These are phyloP conservation scores for Tympanopsis confertula DNA, from an alignment of 2,329 filamentous ascomycete genomes.

Conservation along the genomic window DNA sequence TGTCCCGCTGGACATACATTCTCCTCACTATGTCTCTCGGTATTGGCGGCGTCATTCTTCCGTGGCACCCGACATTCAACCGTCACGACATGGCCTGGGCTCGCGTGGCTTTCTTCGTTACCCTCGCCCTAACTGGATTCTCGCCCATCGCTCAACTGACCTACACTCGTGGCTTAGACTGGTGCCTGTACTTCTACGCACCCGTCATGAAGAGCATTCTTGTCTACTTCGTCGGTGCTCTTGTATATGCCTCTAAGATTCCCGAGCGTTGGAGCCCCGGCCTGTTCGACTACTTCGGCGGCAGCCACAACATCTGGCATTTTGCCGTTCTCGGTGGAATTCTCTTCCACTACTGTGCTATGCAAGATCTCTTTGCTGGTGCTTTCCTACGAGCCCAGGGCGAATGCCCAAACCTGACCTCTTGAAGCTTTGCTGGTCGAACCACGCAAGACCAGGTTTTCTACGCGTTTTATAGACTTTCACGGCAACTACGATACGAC, in stretches of 20 bases:
- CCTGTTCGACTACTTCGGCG: slow-evolving; percentile 54
- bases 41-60: slow-evolving; percentile 50
- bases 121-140: slow-evolving; percentile 51
- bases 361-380: slow-evolving; percentile 55
- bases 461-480: too few relatives aligned
- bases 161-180: slow-evolving; percentile 41
- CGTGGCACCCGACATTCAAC: slow-evolving; percentile 62
- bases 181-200: slow-evolving; percentile 54
- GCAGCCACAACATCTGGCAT: slow-evolving; percentile 63
- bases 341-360: slow-evolving; percentile 57
- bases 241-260: slow-evolving; percentile 50
- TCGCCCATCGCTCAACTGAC: slow-evolving; percentile 51
- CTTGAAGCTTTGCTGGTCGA: too few relatives aligned
- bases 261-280: slow-evolving; percentile 57
- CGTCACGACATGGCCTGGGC: slow-evolving; percentile 54
- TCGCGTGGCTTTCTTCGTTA: slow-evolving; percentile 54
- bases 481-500: too few relatives aligned
- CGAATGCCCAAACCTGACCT: background rate
- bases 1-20: slow-evolving; percentile 51
- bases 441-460: too few relatives aligned
- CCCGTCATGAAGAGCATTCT: slow-evolving; percentile 41
- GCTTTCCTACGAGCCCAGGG: slow-evolving; percentile 31
- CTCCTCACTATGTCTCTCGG: slow-evolving; percentile 46
- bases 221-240: slow-evolving; percentile 50
- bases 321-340: slow-evolving; percentile 58